Percentiles rank a stretch among this genome's conserved stretches.
Conservation (phyloP, 805 yeast genomes). For the Metschnikowia anglica region DNA sequence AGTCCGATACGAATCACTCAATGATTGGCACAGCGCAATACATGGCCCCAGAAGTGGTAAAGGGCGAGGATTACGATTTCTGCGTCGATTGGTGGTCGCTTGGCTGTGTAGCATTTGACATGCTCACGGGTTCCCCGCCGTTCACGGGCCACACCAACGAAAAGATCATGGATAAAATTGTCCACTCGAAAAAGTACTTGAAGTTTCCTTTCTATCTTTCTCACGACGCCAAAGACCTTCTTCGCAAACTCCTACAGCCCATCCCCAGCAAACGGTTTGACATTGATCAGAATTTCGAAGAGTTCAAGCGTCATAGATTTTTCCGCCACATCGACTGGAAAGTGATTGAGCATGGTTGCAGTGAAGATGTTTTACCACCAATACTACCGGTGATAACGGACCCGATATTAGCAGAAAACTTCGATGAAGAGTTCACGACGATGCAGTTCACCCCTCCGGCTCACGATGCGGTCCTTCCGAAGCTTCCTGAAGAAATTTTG, state of each 20-base stretch:
- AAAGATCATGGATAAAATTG: slow-evolving; percentile 71
- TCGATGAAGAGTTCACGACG: slow-evolving; percentile 74
- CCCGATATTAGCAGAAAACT: slow-evolving; percentile 81
- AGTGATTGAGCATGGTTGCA: slow-evolving; percentile 47
- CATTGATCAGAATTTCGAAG: slow-evolving; percentile 53
- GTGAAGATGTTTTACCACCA: slow-evolving; percentile 58
- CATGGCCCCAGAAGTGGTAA: slow-evolving; percentile 87
- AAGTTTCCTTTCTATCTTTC: slow-evolving; percentile 74
- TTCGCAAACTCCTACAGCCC: slow-evolving; percentile 63
- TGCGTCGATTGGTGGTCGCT: slow-evolving; percentile 92
- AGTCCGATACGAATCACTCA: slow-evolving; percentile 45
- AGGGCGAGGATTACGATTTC: slow-evolving; percentile 73
- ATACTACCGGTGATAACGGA: slow-evolving; percentile 79
- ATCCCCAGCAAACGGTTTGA: slow-evolving; percentile 60
- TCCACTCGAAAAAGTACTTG: slow-evolving; percentile 55
- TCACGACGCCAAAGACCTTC: slow-evolving; percentile 74
- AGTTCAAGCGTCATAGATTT: slow-evolving; percentile 64
- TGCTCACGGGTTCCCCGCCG: slow-evolving; percentile 85
- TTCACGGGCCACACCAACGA: slow-evolving; percentile 81
- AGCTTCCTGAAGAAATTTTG: slow-evolving; percentile 29
- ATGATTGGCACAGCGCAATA: slow-evolving; percentile 78
- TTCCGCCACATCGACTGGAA: slow-evolving; percentile 78
- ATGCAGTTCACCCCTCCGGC: slow-evolving; percentile 48
- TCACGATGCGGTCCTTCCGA: not conserved
- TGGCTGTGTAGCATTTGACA: slow-evolving; percentile 78